phyloP scores from a whole-genome alignment of 2,329 filamentous ascomycete species.

The Aspergillus sp. region DNA sequence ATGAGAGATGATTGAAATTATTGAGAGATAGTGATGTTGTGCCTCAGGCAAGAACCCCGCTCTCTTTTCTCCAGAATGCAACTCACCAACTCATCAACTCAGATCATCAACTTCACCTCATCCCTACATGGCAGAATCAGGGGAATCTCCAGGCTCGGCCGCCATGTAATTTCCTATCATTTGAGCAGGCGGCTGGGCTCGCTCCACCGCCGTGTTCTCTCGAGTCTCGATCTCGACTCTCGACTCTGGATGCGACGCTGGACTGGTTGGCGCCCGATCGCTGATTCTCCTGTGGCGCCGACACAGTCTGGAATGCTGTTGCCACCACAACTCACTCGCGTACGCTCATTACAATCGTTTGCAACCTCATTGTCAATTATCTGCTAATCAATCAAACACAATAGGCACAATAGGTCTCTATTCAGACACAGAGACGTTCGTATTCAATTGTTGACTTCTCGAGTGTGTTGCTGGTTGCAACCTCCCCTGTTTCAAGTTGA shows the following conservation, averaged over 20 bases:
- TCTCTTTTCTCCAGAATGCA: too few relatives aligned
- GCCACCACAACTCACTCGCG: background rate
- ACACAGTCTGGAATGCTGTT: background rate
- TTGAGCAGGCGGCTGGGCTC: too few relatives aligned
- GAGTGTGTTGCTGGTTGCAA: background rate
- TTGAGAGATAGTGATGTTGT: too few relatives aligned
- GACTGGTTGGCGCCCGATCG: background rate
- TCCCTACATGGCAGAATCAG: too few relatives aligned
- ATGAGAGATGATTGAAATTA: too few relatives aligned
- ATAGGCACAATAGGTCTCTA: background rate
- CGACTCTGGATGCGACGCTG: background rate
- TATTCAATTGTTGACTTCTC: background rate
- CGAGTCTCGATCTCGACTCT: too few relatives aligned
- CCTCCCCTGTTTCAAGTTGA: conserved; percentile 20
- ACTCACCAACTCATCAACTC: too few relatives aligned
- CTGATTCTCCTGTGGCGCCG: background rate
- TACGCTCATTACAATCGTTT: background rate
- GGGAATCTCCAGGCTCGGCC: too few relatives aligned
- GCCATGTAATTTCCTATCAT: too few relatives aligned
- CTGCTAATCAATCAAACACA: background rate
- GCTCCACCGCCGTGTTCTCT: too few relatives aligned
- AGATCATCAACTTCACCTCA: too few relatives aligned
- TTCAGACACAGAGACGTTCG: background rate
- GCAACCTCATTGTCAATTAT: background rate
- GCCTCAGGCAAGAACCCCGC: too few relatives aligned